phyloP scores from a whole-genome alignment of 257 asterid genomes.

The Petunia axillaris region DNA sequence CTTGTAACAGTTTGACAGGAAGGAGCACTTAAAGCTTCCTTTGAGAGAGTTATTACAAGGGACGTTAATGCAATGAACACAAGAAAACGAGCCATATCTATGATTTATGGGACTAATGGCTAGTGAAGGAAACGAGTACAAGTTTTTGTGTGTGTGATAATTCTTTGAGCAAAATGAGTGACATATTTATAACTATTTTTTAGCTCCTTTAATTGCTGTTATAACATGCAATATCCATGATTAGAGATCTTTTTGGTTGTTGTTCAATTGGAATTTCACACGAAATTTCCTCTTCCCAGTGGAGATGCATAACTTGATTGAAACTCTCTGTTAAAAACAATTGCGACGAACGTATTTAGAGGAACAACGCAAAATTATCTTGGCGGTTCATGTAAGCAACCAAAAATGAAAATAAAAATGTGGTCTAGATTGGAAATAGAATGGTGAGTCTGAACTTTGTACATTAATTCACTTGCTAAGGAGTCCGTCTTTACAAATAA shows the following conservation, averaged over 20 bases:
- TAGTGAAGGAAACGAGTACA: too few species aligned
- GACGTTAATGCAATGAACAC: neutral
- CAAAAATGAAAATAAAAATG: too few species aligned
- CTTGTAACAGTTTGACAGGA: neutral
- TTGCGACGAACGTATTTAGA: too few species aligned
- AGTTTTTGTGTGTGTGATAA: neutral
- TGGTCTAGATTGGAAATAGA: too few species aligned
- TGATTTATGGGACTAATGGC: too few species aligned
- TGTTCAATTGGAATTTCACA: neutral
- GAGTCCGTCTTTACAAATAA: too few species aligned
- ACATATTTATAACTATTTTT: neutral
- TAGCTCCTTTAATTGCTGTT: neutral
- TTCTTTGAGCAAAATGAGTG: neutral
- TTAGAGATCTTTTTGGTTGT: neutral
- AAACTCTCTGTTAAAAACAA: neutral
- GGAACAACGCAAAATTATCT: too few species aligned
- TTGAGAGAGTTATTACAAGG: neutral
- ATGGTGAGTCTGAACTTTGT: too few species aligned
- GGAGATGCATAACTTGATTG: neutral
- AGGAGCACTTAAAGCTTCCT: neutral
- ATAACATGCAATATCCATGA: neutral
- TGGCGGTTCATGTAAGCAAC: too few species aligned
- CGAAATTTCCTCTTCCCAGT: neutral
- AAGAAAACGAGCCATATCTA: conserved; percentile 6
- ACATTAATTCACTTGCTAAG: too few species aligned